These are phyloP conservation scores for Volvox africanus DNA, from an alignment of 139 green algal species.

Conservation along the genomic window DNA sequence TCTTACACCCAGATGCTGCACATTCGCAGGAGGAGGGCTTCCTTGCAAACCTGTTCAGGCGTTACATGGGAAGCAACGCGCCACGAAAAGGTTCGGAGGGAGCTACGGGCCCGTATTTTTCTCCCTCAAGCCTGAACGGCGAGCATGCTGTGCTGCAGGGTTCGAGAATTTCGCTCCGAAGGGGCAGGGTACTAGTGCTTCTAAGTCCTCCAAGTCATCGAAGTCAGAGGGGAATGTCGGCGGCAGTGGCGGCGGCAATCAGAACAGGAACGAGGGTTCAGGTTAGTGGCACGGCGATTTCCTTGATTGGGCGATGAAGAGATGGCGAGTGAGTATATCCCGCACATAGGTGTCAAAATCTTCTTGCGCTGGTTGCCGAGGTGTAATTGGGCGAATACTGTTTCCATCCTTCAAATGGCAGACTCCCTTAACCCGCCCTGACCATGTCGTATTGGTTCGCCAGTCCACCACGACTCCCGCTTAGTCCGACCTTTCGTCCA, in stretches of 20 bases:
- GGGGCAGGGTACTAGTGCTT: constrained; percentile 14
- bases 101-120: not conserved
- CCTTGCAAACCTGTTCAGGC: constrained; percentile 26
- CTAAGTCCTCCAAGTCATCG: not conserved
- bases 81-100: constrained; percentile 28
- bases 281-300: not conserved
- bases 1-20: not conserved
- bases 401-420: too few relatives aligned
- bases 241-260: constrained; percentile 13
- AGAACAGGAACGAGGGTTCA: constrained; percentile 7
- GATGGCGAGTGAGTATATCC: too few relatives aligned
- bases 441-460: too few relatives aligned
- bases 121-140: not conserved
- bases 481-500: too few relatives aligned
- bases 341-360: too few relatives aligned
- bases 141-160: constrained; percentile 40
- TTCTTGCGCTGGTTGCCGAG: too few relatives aligned
- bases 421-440: too few relatives aligned
- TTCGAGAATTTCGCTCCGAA: constrained; percentile 72
- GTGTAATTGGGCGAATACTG: too few relatives aligned
- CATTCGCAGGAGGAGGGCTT: constrained; percentile 35
- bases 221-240: not conserved
- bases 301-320: too few relatives aligned
- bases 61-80: constrained; percentile 30
- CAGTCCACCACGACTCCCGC: too few relatives aligned